Evolutionary conservation across 805 yeast species (phyloP).

Genomic region (Ogataea nonfermentans): DNA sequence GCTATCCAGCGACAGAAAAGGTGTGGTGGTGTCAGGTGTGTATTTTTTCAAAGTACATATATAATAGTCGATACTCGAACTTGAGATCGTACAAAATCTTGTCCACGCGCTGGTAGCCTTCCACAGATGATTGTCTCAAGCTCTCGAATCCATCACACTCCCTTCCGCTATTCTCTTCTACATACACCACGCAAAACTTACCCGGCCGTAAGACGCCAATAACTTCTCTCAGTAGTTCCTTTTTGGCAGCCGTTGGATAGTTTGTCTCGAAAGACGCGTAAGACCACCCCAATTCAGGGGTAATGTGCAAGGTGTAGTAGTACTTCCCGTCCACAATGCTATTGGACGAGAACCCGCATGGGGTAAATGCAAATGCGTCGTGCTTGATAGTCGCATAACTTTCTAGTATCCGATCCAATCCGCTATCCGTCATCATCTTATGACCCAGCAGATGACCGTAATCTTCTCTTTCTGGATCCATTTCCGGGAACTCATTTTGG

Average conservation of each 20-base stretch:
- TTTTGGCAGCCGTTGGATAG: constrained; percentile 52
- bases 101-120: constrained; percentile 61
- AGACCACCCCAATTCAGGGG: constrained; percentile 93
- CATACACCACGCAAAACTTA: constrained; percentile 53
- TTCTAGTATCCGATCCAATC: constrained; percentile 53
- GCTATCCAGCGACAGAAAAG: neutral
- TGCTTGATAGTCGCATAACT: constrained; percentile 37
- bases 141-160: constrained; percentile 22
- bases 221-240: constrained; percentile 58
- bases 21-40: neutral
- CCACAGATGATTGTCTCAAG: constrained; percentile 35
- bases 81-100: constrained; percentile 71
- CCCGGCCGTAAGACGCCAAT: constrained; percentile 69
- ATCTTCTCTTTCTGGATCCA: constrained; percentile 54
- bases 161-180: constrained; percentile 32
- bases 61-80: constrained; percentile 66
- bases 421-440: constrained; percentile 60
- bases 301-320: constrained; percentile 81
- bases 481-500: constrained; percentile 35
- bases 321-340: constrained; percentile 61
- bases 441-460: constrained; percentile 79
- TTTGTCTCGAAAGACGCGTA: constrained; percentile 96
- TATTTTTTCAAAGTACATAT: constrained; percentile 55
- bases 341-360: constrained; percentile 94
- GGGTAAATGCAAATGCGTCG: constrained; percentile 88